Percentiles rank a stretch among this genome's conserved stretches.
phyloP scores from a whole-genome alignment of 768 basidiomycete species.

The Rubroboletus pulcherrimus region DNA sequence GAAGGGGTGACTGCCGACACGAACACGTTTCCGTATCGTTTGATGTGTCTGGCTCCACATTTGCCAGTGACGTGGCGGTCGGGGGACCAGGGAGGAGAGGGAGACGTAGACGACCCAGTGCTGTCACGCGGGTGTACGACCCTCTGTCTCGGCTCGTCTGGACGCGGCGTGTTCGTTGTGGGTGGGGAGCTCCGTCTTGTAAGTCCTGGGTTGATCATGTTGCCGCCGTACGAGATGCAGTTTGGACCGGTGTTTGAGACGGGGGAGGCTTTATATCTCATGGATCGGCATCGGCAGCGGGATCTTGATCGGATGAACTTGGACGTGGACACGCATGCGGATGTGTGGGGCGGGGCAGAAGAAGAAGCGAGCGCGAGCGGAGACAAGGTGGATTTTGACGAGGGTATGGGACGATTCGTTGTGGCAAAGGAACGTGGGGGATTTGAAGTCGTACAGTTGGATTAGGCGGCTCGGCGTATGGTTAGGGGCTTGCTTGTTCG shows the following conservation, averaged over 20 bases:
- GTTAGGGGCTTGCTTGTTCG: not conserved
- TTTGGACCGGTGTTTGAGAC: slow-evolving; percentile 26
- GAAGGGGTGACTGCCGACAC: not conserved
- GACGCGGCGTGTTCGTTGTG: slow-evolving; percentile 27
- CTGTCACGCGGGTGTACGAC: slow-evolving; percentile 8
- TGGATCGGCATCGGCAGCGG: slow-evolving; percentile 4
- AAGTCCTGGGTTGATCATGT: slow-evolving; percentile 21
- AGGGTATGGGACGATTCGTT: slow-evolving; percentile 31
- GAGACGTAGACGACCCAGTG: not conserved
- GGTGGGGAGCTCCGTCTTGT: slow-evolving; percentile 24
- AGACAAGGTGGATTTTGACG: slow-evolving; percentile 29
- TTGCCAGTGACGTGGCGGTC: not conserved
- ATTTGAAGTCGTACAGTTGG: slow-evolving; percentile 27
- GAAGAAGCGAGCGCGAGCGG: not conserved
- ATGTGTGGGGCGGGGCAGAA: not conserved
- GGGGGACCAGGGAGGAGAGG: not conserved
- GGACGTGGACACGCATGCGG: not conserved
- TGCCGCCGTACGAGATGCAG: slow-evolving; percentile 30
- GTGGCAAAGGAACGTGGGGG: slow-evolving; percentile 24
- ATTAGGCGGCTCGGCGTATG: not conserved
- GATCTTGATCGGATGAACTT: not conserved
- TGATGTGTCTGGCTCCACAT: slow-evolving; percentile 15
- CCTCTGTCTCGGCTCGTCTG: slow-evolving; percentile 25
- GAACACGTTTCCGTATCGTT: slow-evolving; percentile 19
- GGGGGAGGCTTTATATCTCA: slow-evolving; percentile 16